Evolutionary conservation across 2,329 filamentous ascomycete species (phyloP).

Genomic region (Penicillium sp.): DNA sequence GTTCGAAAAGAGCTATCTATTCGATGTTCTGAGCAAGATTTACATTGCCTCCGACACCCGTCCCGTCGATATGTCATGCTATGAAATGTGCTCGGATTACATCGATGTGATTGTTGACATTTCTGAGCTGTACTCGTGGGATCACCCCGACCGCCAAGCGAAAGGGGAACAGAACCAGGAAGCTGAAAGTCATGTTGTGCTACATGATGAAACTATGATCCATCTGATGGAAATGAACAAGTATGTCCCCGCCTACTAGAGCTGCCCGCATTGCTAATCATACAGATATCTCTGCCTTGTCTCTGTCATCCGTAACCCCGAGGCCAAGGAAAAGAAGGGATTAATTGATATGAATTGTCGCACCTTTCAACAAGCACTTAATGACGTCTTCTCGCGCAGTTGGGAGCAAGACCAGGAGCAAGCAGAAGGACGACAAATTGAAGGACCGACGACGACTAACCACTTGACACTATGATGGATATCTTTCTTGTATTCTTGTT

Average conservation of each 20-base stretch:
- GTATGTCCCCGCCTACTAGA: conserved; percentile 46
- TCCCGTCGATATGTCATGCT: conserved; percentile 91
- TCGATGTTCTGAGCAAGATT: conserved; percentile 97
- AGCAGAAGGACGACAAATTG: conserved; percentile 16
- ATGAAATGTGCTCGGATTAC: conserved; percentile 98
- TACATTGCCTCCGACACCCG: conserved; percentile 96
- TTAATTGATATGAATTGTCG: conserved; percentile 71
- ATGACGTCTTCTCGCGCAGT: conserved; percentile 62
- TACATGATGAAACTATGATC: conserved; percentile 67
- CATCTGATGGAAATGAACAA: conserved; percentile 71
- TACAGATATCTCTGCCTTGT: conserved; percentile 66
- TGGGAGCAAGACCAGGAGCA: conserved; percentile 47
- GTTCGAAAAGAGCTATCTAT: conserved; percentile 97
- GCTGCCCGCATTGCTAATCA: conserved; percentile 21
- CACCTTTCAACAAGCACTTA: conserved; percentile 66
- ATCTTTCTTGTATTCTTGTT: neutral
- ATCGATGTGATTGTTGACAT: conserved; percentile 98
- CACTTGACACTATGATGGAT: conserved; percentile 6
- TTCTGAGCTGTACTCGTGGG: conserved; percentile 90
- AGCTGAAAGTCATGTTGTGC: conserved; percentile 66
- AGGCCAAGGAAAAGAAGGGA: conserved; percentile 66
- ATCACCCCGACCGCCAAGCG: conserved; percentile 49
- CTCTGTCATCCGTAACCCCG: conserved; percentile 68
- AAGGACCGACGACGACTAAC: conserved; percentile 9
- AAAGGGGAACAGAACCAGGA: conserved; percentile 55